Conservation (phyloP, 352 stramenopile genomes). For the Pythium scleroteichum region DNA sequence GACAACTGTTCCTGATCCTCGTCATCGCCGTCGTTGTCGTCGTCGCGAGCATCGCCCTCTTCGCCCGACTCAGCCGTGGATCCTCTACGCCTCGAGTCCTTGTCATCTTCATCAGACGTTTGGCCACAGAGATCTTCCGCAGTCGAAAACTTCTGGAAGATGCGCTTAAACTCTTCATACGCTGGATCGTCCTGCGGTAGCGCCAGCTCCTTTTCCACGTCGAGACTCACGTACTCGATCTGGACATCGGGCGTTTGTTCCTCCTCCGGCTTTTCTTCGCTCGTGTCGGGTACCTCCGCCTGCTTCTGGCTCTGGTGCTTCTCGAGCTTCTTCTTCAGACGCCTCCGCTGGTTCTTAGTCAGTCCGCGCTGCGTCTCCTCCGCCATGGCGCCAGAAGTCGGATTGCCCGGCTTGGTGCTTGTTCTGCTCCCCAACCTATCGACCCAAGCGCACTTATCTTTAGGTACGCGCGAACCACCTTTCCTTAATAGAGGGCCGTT, state of each 20-base stretch:
- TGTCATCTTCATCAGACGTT: slow-evolving; percentile 45
- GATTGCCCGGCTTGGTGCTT: neutral
- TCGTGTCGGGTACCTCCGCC: neutral
- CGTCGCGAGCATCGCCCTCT: slow-evolving; percentile 6
- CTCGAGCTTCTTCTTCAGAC: slow-evolving; percentile 83
- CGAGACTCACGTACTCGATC: slow-evolving; percentile 84
- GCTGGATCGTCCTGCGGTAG: slow-evolving; percentile 61
- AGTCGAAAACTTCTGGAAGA: slow-evolving; percentile 85
- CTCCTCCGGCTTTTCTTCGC: neutral
- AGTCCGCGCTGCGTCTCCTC: slow-evolving; percentile 39
- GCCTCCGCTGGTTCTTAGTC: slow-evolving; percentile 83
- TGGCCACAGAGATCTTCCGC: slow-evolving; percentile 78
- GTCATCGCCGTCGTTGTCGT: slow-evolving; percentile 27
- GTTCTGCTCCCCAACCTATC: slow-evolving; percentile 3
- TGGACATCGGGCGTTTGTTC: slow-evolving; percentile 43
- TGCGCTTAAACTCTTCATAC: slow-evolving; percentile 86
- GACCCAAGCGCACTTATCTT: slow-evolving; percentile 1
- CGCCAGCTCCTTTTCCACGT: slow-evolving; percentile 64
- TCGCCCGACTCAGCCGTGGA: slow-evolving; percentile 12
- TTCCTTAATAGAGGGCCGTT: neutral
- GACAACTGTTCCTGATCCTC: slow-evolving; percentile 66
- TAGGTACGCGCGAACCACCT: slow-evolving; percentile 4
- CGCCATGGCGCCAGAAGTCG: slow-evolving; percentile 14
- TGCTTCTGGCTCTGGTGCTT: slow-evolving; percentile 46
- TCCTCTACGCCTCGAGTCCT: slow-evolving; percentile 13